Percentiles rank a stretch among this genome's conserved stretches.
Evolutionary conservation across 1,284 basidiomycete genomes (phyloP).

Genomic region (Sporisorium reilianum): DNA sequence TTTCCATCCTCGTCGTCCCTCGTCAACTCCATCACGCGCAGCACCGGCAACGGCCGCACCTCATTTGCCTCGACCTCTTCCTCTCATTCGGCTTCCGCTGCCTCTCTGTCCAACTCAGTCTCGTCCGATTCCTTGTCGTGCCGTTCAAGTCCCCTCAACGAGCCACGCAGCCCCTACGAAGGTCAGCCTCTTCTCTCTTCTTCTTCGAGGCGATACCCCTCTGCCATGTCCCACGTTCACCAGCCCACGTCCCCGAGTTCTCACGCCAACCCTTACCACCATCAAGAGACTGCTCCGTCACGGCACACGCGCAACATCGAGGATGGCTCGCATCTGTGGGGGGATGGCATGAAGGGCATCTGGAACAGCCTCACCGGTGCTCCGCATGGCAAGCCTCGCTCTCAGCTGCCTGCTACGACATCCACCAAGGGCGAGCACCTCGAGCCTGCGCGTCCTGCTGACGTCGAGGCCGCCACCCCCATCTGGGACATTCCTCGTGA

Average conservation of each 20-base stretch:
- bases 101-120: conserved; percentile 20
- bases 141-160: conserved; percentile 25
- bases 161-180: conserved; percentile 32
- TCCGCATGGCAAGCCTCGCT: conserved; percentile 33
- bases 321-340: conserved; percentile 44
- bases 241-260: not conserved
- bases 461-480: conserved; percentile 46
- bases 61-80: conserved; percentile 20
- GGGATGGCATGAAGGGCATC: conserved; percentile 52
- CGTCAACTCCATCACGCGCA: conserved; percentile 7
- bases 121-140: conserved; percentile 14
- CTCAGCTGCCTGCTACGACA: not conserved
- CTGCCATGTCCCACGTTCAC: conserved; percentile 11
- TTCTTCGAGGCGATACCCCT: not conserved
- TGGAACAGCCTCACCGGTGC: conserved; percentile 50
- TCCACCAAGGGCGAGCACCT: conserved; percentile 29
- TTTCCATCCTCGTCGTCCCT: conserved; percentile 5
- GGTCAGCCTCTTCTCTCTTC: conserved; percentile 28
- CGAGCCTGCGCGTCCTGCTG: conserved; percentile 39
- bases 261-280: conserved; percentile 19
- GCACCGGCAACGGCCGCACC: conserved; percentile 1
- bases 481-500: conserved; percentile 51
- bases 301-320: conserved; percentile 27
- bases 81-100: not conserved
- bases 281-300: conserved; percentile 1